Percentiles rank a stretch among this genome's conserved stretches.
phyloP scores from a whole-genome alignment of 106 monocot genomes.

The Dactylorhiza incarnata region DNA sequence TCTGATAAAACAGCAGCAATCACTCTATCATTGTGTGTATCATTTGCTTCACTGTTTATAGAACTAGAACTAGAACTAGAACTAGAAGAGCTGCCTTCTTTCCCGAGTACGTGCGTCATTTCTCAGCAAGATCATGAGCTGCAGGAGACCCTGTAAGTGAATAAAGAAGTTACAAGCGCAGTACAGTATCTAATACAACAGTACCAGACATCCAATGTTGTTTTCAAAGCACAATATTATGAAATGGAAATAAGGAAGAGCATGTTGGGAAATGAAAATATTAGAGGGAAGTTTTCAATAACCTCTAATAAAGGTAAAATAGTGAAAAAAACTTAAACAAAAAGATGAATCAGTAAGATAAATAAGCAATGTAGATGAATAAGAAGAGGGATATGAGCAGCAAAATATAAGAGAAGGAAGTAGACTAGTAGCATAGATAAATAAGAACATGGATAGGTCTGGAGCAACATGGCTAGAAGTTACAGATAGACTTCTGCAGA shows the following conservation, averaged over 20 bases:
- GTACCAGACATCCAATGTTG: neutral
- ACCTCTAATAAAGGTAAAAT: neutral
- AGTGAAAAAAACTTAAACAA: neutral
- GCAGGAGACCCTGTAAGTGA: neutral
- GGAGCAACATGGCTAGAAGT: too few relatives aligned
- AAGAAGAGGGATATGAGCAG: too few relatives aligned
- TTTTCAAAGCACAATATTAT: neutral
- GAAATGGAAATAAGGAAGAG: neutral
- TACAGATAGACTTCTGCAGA: too few relatives aligned
- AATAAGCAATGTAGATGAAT: too few relatives aligned
- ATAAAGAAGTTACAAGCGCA: neutral
- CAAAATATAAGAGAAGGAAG: too few relatives aligned
- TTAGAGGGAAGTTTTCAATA: neutral
- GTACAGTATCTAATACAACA: neutral
- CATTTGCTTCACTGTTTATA: slow-evolving; percentile 31
- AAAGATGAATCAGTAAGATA: too few relatives aligned
- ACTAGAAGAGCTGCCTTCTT: slow-evolving; percentile 24
- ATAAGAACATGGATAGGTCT: too few relatives aligned
- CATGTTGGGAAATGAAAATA: neutral
- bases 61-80: slow-evolving; percentile 40
- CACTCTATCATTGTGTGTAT: slow-evolving; percentile 74
- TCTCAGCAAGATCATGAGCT: neutral
- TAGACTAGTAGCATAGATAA: too few relatives aligned
- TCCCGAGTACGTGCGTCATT: slow-evolving; percentile 24
- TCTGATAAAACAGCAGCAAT: slow-evolving; percentile 87